Conservation (phyloP, 805 yeast species). For the Kuraishia hungarica region DNA sequence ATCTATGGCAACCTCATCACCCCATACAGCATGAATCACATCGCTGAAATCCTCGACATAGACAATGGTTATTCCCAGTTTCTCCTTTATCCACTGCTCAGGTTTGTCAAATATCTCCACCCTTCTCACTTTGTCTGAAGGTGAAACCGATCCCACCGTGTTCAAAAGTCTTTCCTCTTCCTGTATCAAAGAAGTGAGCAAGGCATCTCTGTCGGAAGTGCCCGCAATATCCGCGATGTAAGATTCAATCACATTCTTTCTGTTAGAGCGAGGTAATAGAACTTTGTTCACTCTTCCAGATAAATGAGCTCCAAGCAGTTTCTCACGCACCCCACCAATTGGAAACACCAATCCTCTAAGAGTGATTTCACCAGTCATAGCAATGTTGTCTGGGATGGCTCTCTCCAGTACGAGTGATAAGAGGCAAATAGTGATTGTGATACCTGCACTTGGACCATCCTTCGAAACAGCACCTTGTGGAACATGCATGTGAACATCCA, state of each 20-base stretch:
- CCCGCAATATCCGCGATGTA: constrained; percentile 27
- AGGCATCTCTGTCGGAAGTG: constrained; percentile 7
- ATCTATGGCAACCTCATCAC: constrained; percentile 24
- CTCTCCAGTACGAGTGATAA: constrained; percentile 32
- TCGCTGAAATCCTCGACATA: constrained; percentile 78
- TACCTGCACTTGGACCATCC: constrained; percentile 42
- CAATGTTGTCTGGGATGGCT: constrained; percentile 40
- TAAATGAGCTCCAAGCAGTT: constrained; percentile 70
- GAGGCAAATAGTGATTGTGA: constrained; percentile 39
- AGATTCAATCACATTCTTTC: constrained; percentile 59
- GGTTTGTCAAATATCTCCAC: constrained; percentile 27
- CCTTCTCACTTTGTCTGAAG: constrained; percentile 2
- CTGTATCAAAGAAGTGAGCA: constrained; percentile 12
- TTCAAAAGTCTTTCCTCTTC: constrained; percentile 19
- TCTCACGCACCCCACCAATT: constrained; percentile 77
- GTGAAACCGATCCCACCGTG: neutral
- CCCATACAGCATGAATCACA: constrained; percentile 68
- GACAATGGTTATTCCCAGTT: constrained; percentile 47
- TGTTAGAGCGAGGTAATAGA: constrained; percentile 61
- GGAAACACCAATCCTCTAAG: constrained; percentile 71
- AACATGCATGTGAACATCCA: constrained; percentile 48
- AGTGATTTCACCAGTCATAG: constrained; percentile 86
- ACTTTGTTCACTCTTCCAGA: constrained; percentile 50
- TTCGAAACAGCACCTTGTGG: constrained; percentile 40
- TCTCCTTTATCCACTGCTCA: constrained; percentile 39